These are phyloP conservation scores for Agaricales sp. DNA, from an alignment of 1,284 basidiomycete genomes.

Conservation along the genomic window DNA sequence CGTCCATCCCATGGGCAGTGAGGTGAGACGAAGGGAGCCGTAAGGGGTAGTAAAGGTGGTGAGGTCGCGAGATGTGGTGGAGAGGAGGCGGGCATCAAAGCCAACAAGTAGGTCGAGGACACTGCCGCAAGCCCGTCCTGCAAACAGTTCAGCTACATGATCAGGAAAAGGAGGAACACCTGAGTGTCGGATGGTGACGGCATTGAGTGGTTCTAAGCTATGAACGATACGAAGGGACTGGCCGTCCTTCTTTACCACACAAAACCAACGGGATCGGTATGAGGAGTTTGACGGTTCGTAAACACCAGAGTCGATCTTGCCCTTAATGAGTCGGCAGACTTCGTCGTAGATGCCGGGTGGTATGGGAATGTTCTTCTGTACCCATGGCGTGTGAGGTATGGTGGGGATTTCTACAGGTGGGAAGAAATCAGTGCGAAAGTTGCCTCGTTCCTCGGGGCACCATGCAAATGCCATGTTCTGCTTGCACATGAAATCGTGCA, in stretches of 20 bases:
- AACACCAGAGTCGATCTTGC: constrained; percentile 21
- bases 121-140: not conserved
- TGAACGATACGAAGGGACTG: not conserved
- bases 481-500: constrained; percentile 20
- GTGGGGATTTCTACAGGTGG: constrained; percentile 15
- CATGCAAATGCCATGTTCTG: constrained; percentile 24
- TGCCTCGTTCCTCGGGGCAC: constrained; percentile 17
- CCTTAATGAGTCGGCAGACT: constrained; percentile 20
- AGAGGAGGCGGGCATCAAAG: not conserved
- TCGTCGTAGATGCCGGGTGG: constrained; percentile 18
- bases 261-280: constrained; percentile 18
- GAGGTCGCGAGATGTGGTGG: constrained; percentile 2
- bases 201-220: constrained; percentile 1
- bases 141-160: not conserved
- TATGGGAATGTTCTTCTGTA: constrained; percentile 17
- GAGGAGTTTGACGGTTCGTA: constrained; percentile 25
- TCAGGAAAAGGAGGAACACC: not conserved
- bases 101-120: not conserved
- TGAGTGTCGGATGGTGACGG: not conserved
- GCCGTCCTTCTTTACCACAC: constrained; percentile 12
- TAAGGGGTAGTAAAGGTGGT: constrained; percentile 7
- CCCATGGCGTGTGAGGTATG: constrained; percentile 21
- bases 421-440: constrained; percentile 16
- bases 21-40: constrained; percentile 13
- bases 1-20: constrained; percentile 28